These are phyloP conservation scores for Phylloporus arenicola DNA, from an alignment of 768 basidiomycete genomes.

Conservation along the genomic window DNA sequence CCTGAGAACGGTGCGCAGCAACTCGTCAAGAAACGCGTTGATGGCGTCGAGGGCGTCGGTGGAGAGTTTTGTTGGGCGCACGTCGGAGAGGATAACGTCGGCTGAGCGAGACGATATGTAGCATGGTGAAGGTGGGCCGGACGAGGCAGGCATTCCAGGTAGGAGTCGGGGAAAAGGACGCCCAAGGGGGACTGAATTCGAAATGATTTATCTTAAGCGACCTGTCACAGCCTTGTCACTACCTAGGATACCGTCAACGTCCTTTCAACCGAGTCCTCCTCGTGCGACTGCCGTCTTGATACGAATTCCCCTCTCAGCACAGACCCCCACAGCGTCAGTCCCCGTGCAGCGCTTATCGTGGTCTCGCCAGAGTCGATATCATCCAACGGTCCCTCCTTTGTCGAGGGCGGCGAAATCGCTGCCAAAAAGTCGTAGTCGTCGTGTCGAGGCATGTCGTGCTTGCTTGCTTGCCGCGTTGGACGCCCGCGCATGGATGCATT, in stretches of 20 bases:
- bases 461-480: slow-evolving; percentile 11
- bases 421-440: slow-evolving; percentile 52
- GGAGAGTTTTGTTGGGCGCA: slow-evolving; percentile 85
- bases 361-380: slow-evolving; percentile 46
- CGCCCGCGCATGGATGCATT: slow-evolving; percentile 39
- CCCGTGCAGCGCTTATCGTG: slow-evolving; percentile 42
- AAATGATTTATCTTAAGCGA: slow-evolving; percentile 16
- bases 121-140: slow-evolving; percentile 43
- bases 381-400: slow-evolving; percentile 36
- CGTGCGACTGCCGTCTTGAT: background rate
- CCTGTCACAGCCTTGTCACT: slow-evolving; percentile 8
- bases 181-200: background rate
- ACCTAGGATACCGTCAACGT: slow-evolving; percentile 7
- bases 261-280: slow-evolving; percentile 21
- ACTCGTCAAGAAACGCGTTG: slow-evolving; percentile 81
- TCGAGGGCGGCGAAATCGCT: slow-evolving; percentile 38
- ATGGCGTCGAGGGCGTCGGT: slow-evolving; percentile 70
- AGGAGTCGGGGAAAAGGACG: slow-evolving; percentile 10
- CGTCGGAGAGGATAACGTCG: slow-evolving; percentile 87
- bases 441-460: slow-evolving; percentile 18
- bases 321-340: slow-evolving; percentile 46
- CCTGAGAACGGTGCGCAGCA: slow-evolving; percentile 67
- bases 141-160: slow-evolving; percentile 40
- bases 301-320: too few species aligned
- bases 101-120: slow-evolving; percentile 84